phyloP scores from a whole-genome alignment of 768 basidiomycete genomes.

The Chalciporus sphaerocephalus region DNA sequence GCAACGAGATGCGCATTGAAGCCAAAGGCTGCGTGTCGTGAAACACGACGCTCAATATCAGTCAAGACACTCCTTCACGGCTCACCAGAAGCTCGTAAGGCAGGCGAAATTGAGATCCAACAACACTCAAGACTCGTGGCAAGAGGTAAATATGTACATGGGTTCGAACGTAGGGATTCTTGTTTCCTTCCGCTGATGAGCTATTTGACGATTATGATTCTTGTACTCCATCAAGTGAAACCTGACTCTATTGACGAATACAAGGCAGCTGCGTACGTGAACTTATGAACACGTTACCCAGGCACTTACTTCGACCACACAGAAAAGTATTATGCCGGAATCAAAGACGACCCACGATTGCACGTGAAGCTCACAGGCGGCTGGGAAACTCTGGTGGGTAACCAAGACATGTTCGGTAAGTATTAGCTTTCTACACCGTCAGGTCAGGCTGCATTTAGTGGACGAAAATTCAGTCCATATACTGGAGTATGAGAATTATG shows the following conservation, averaged over 20 bases:
- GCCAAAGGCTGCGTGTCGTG: slow-evolving; percentile 12
- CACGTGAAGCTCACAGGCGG: slow-evolving; percentile 88
- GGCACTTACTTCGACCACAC: slow-evolving; percentile 36
- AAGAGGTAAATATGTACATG: slow-evolving; percentile 91
- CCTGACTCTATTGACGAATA: slow-evolving; percentile 80
- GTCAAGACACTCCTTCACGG: slow-evolving; percentile 89
- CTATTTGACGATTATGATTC: slow-evolving; percentile 2
- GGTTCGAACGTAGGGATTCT: slow-evolving; percentile 62
- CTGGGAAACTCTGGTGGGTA: slow-evolving; percentile 89
- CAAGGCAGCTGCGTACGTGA: slow-evolving; percentile 77
- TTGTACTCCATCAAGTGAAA: slow-evolving; percentile 79
- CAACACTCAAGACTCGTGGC: slow-evolving; percentile 90
- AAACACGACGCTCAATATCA: slow-evolving; percentile 49
- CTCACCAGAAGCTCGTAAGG: slow-evolving; percentile 83
- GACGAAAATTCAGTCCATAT: slow-evolving; percentile 48
- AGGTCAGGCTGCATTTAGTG: background rate
- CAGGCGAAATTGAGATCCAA: slow-evolving; percentile 67
- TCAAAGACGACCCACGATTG: slow-evolving; percentile 68
- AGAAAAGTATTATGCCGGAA: slow-evolving; percentile 77
- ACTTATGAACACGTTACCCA: slow-evolving; percentile 2
- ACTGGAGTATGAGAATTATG: slow-evolving; percentile 92
- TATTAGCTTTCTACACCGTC: slow-evolving; percentile 28
- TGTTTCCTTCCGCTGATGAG: background rate
- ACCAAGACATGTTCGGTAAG: slow-evolving; percentile 79
- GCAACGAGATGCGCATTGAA: slow-evolving; percentile 15